Evolutionary conservation across 2,329 filamentous ascomycete genomes (phyloP).

Genomic region (Mollisia scopiformis): DNA sequence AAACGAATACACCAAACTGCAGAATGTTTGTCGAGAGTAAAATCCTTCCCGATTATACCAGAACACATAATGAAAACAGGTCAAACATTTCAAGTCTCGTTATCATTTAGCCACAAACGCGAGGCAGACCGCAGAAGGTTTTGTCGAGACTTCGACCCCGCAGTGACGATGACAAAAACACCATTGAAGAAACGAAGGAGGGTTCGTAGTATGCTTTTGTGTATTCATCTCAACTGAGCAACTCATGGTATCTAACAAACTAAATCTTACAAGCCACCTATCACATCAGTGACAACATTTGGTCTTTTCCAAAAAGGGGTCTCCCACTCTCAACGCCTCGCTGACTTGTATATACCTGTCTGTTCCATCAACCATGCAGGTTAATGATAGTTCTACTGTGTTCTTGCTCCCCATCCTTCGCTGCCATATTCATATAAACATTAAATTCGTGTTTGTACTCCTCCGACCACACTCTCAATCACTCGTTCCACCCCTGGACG

Average conservation of each 20-base stretch:
- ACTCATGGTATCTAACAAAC: neutral
- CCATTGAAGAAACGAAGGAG: neutral
- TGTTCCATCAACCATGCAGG: neutral
- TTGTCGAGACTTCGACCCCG: neutral
- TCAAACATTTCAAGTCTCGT: neutral
- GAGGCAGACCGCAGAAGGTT: neutral
- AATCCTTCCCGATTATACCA: too few relatives aligned
- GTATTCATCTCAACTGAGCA: neutral
- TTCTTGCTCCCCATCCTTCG: neutral
- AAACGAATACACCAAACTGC: neutral
- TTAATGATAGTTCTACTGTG: neutral
- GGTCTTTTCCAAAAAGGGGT: neutral
- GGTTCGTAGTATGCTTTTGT: neutral
- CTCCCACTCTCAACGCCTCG: neutral
- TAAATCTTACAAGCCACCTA: neutral
- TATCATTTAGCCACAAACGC: neutral
- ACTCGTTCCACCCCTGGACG: slow-evolving; percentile 13
- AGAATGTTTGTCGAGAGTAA: neutral
- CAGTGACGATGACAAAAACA: neutral
- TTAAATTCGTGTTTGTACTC: neutral
- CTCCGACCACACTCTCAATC: neutral
- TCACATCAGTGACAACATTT: neutral
- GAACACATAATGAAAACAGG: neutral
- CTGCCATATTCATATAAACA: neutral
- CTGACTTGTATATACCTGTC: neutral